Base-by-base conservation (phyloP, 441 rosid species). In the Euphorbia schlechtendalii region DNA sequence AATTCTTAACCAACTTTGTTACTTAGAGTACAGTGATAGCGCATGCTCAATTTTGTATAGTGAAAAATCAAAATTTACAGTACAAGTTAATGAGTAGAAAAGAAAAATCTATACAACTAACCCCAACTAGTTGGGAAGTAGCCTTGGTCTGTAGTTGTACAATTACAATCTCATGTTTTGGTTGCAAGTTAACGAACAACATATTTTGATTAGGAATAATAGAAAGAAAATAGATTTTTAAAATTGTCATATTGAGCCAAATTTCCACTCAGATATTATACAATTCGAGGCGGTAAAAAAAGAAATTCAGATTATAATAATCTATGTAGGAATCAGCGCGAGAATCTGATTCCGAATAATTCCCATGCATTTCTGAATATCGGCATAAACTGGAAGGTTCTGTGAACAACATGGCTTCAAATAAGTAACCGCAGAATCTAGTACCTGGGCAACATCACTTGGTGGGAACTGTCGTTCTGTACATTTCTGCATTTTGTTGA, bases 311-410 rank as follows among this genome's bases (percentile, higher is more conserved):
- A 40, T 25, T 15, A 4, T 36, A 27, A 28, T 3, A 32, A 41
- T 56, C 70, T 76, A 72, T 25, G 96, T 85, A 6, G 99, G 99
- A 62, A 95, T 81, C 18, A 92, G 88, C 14, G 98, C 92, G 69
- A 95, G 68, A 77, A 95, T 88, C 81, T 95, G 99, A 57, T 85
- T 90, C 80, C 88, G 86, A 74, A 95, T 87, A 53, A 83, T 83
- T 25, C 99, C 95, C 97, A 95, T 90, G 70, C 96, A 90, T 76
- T 79, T 88, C 81, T 96, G 92, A 72, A 96, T 92, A 76, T 96
- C 99, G 32, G 85, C 80, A 79, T 86, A 90, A 55, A 95, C 71
- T 0, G 97, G 90, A 69, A 88, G 78, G 81, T 90, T 95, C 81
- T 87, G 89, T 4, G 89, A 70, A 71, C 90, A 85, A 71, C 83